Percentiles rank a stretch among this genome's conserved stretches.
Evolutionary conservation across 2,329 filamentous ascomycete species (phyloP).

Genomic region (Colletotrichum spinosum): DNA sequence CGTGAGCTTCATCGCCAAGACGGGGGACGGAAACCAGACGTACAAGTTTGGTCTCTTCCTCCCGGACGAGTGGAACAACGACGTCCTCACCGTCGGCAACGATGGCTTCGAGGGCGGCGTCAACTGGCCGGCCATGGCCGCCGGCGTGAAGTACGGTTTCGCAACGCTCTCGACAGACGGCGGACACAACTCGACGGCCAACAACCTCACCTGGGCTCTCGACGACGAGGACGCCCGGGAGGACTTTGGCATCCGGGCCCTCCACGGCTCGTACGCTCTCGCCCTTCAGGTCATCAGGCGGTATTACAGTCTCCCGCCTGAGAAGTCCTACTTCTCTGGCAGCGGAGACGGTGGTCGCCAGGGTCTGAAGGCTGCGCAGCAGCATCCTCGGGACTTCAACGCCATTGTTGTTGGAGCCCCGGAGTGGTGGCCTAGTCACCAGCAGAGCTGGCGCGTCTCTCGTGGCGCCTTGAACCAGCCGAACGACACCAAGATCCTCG

Average conservation of each 20-base stretch:
- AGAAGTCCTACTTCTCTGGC: conserved; percentile 58
- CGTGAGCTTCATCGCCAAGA: conserved; percentile 45
- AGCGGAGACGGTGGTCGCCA: conserved; percentile 65
- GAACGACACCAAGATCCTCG: conserved; percentile 56
- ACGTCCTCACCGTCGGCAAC: conserved; percentile 48
- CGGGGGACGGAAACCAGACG: conserved; percentile 35
- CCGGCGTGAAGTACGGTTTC: conserved; percentile 49
- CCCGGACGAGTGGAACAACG: conserved; percentile 46
- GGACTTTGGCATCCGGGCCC: conserved; percentile 53
- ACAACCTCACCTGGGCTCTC: conserved; percentile 52
- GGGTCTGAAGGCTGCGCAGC: conserved; percentile 48
- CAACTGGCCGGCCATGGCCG: conserved; percentile 48
- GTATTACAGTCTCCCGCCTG: conserved; percentile 55
- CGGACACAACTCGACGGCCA: conserved; percentile 51
- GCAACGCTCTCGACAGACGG: conserved; percentile 56
- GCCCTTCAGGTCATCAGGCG: conserved; percentile 59
- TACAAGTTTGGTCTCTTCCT: conserved; percentile 49
- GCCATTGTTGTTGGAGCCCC: conserved; percentile 62
- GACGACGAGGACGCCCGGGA: conserved; percentile 47
- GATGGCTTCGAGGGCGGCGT: conserved; percentile 46
- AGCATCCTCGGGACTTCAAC: conserved; percentile 53
- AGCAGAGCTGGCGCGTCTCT: conserved; percentile 56
- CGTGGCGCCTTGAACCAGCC: conserved; percentile 62
- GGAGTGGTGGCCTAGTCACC: conserved; percentile 63
- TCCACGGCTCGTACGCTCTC: conserved; percentile 61